These are phyloP conservation scores for Aureobasidium leucospermi DNA, from an alignment of 2,329 filamentous ascomycete genomes.

Conservation along the genomic window DNA sequence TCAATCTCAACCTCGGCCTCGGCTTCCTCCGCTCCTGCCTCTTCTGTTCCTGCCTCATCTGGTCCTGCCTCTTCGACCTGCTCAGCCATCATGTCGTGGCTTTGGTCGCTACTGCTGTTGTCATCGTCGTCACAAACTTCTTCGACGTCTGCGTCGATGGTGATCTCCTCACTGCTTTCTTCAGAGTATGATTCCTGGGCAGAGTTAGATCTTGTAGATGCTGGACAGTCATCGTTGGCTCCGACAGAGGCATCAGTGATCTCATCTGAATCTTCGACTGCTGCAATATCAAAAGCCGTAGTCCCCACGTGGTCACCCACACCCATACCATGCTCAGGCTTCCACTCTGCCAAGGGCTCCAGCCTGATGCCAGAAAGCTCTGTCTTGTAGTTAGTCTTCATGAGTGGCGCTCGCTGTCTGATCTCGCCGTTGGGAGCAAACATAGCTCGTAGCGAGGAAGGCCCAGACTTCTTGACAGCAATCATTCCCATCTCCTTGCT, in stretches of 20 bases:
- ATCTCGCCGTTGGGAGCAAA: background rate
- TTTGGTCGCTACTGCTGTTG: too few relatives aligned
- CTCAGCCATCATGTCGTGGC: background rate
- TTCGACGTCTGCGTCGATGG: background rate
- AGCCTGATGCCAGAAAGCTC: background rate
- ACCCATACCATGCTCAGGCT: background rate
- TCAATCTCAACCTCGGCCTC: background rate
- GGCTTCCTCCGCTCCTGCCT: background rate
- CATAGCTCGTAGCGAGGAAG: background rate
- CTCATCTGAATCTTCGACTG: background rate
- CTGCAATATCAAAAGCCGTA: background rate
- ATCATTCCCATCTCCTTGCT: conserved; percentile 62
- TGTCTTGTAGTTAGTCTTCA: background rate
- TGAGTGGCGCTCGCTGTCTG: background rate
- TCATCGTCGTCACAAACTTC: background rate
- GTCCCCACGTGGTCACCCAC: background rate
- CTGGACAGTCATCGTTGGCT: background rate
- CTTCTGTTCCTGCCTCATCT: background rate
- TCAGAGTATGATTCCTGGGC: background rate
- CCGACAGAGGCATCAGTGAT: background rate
- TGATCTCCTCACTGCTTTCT: background rate
- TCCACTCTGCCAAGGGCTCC: conserved; percentile 3
- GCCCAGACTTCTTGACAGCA: conserved; percentile 32
- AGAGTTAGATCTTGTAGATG: background rate
- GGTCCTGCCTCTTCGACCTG: background rate